A percentile compares a stretch with the other conserved stretches of the same genome.
These are phyloP conservation scores for Penicillium sp. DNA, from an alignment of 2,329 filamentous ascomycete genomes.

Conservation along the genomic window DNA sequence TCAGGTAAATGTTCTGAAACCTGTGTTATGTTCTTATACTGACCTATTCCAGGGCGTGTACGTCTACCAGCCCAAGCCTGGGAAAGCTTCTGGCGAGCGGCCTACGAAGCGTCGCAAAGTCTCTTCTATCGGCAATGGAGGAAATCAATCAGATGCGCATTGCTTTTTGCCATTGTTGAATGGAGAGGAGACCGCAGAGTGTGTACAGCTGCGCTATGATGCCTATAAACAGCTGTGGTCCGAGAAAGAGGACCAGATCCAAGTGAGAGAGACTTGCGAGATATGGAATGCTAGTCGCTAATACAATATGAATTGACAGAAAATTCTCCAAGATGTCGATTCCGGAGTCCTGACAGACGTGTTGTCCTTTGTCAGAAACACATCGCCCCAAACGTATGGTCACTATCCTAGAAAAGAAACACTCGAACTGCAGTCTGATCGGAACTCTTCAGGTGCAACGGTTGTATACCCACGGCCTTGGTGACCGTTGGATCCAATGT, in stretches of 20 bases:
- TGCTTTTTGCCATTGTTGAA: slow-evolving; percentile 39
- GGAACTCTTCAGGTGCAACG: slow-evolving; percentile 28
- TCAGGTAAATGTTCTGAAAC: slow-evolving; percentile 24
- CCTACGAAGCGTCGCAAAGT: slow-evolving; percentile 57
- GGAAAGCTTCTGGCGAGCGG: slow-evolving; percentile 34
- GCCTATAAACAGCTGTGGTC: slow-evolving; percentile 40
- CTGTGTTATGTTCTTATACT: slow-evolving; percentile 4
- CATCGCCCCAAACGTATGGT: slow-evolving; percentile 35
- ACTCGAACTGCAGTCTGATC: slow-evolving; percentile 11
- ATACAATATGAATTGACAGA: slow-evolving; percentile 16
- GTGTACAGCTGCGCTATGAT: slow-evolving; percentile 33
- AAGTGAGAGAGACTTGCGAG: too few species aligned
- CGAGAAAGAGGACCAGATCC: slow-evolving; percentile 37
- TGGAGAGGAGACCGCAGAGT: slow-evolving; percentile 33
- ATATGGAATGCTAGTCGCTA: slow-evolving; percentile 6
- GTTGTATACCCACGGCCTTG: slow-evolving; percentile 40
- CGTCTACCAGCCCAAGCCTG: slow-evolving; percentile 53
- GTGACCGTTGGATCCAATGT: slow-evolving; percentile 44
- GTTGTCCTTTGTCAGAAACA: slow-evolving; percentile 33
- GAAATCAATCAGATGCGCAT: slow-evolving; percentile 11
- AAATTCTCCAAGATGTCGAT: slow-evolving; percentile 38
- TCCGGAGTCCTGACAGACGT: slow-evolving; percentile 37
- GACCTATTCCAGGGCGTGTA: slow-evolving; percentile 52
- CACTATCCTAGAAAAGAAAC: background rate
- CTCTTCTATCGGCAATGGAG: slow-evolving; percentile 32